phyloP scores from a whole-genome alignment of 768 basidiomycete genomes.

The Fomitopsis serialis region DNA sequence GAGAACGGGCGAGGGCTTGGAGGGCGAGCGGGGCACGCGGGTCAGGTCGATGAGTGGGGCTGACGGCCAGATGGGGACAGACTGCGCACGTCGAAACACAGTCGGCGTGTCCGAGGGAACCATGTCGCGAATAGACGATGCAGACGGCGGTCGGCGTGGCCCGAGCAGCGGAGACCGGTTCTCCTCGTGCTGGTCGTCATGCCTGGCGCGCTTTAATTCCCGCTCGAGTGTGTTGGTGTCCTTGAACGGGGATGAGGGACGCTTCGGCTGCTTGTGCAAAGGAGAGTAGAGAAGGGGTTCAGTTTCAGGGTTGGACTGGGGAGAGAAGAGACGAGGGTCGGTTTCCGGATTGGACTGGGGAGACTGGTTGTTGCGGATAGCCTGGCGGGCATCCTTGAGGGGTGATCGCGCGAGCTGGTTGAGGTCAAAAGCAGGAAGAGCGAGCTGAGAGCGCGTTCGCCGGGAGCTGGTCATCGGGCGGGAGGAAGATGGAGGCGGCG shows the following conservation, averaged over 20 bases:
- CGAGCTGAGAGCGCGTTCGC: conserved; percentile 4
- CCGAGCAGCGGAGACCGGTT: not conserved
- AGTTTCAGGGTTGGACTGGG: not conserved
- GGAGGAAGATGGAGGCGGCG: not conserved
- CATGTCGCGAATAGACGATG: not conserved
- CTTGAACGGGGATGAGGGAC: not conserved
- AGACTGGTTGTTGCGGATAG: not conserved
- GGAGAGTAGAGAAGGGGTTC: not conserved
- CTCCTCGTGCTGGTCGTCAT: not conserved
- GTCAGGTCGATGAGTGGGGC: not conserved
- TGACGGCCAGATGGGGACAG: conserved; percentile 1
- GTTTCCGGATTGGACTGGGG: not conserved
- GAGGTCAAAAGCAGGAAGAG: not conserved
- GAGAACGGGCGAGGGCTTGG: not conserved
- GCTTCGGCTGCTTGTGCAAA: not conserved
- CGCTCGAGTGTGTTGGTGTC: not conserved
- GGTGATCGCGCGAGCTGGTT: conserved; percentile 2
- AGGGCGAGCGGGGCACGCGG: not conserved
- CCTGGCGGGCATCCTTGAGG: conserved; percentile 6
- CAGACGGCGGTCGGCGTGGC: not conserved
- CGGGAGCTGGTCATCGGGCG: not conserved
- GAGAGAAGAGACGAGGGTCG: not conserved
- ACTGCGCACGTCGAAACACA: not conserved
- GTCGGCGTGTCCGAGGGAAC: not conserved
- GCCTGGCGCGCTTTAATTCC: not conserved